Evolutionary conservation across 768 basidiomycete species (phyloP), one percentile per base, ranked within the genome.

Genomic region (Termitomyces eurrhizus): DNA sequence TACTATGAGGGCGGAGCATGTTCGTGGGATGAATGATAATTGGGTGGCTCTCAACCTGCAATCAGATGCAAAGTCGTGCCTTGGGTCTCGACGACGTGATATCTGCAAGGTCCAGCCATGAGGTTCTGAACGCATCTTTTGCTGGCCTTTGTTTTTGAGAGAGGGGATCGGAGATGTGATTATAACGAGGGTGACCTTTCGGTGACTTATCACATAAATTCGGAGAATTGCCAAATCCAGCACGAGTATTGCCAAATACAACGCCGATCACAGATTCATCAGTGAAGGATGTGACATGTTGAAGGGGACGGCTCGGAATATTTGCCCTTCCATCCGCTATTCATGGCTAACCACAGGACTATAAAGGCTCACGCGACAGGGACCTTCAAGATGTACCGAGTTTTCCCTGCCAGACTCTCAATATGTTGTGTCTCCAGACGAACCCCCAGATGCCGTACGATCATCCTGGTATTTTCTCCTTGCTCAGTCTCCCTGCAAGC

Each of bases 141-240:
- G 50, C 53, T 44, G 51, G 21, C 45, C 62, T 57, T 60, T 60
- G 61, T 62, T 36, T 39, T 56, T 52, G n/a, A 45, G 21, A 36
- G 42, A 49, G 41, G 26, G 11, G 51, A 57, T 50, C 56, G 54
- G 39, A 49, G 52, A 62, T 67, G 71, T 73, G 72, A 71, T 71
- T 53, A 66, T 67, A 70, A 60, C 69, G 67, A 72, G 71, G 71
- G 72, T 65, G 60, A 41, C 12, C 46, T 14, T 9, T 35, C 54
- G 37, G 57, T 29, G 32, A 8, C 24, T 53, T 39, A 39, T 52
- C 52, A 36, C 29, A n/a, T 29, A 54, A 41, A 54, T 55, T 18
- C 29, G 39, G 54, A 55, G 54, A 57, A 56, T 57, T 49, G 35
- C 56, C 46, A 48, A 48, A 57, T 55, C 54, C 29, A 48, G 56